These are phyloP conservation scores for Lachnellula occidentalis DNA, from an alignment of 2,329 filamentous ascomycete species.

Conservation along the genomic window DNA sequence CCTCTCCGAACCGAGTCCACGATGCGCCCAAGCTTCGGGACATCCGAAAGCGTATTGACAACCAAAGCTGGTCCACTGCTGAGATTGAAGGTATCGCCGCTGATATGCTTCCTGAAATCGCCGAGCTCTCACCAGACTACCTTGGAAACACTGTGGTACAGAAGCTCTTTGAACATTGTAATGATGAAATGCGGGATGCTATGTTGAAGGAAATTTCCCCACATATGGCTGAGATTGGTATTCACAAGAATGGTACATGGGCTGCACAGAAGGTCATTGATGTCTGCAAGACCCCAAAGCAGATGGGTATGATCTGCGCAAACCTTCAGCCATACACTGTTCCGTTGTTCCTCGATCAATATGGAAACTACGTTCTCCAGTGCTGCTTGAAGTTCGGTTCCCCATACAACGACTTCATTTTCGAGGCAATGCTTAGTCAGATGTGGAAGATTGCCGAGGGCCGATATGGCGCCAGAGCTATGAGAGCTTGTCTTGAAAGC, in stretches of 20 bases:
- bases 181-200: slow-evolving; percentile 79
- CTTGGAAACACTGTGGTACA: slow-evolving; percentile 99
- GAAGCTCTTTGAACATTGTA: slow-evolving; percentile 96
- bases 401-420: slow-evolving; percentile 93
- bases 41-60: slow-evolving; percentile 96
- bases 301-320: slow-evolving; percentile 81
- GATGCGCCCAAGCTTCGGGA: slow-evolving; percentile 93
- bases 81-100: slow-evolving; percentile 91
- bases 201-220: slow-evolving; percentile 87
- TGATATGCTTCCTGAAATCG: slow-evolving; percentile 94
- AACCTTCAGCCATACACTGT: slow-evolving; percentile 80
- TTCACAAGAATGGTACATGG: slow-evolving; percentile 99
- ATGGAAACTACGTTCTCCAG: slow-evolving; percentile 97
- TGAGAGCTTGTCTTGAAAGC: slow-evolving; percentile 94
- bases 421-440: slow-evolving; percentile 89
- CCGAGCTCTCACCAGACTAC: slow-evolving; percentile 91
- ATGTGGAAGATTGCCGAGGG: slow-evolving; percentile 94
- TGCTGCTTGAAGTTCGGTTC: slow-evolving; percentile 88
- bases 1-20: slow-evolving; percentile 80
- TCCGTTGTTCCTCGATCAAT: slow-evolving; percentile 92
- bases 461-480: slow-evolving; percentile 88
- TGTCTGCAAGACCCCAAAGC: slow-evolving; percentile 76
- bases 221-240: slow-evolving; percentile 90
- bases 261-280: slow-evolving; percentile 99
- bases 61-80: slow-evolving; percentile 74